These are phyloP conservation scores for Globisporangium barbulae DNA, from an alignment of 352 stramenopile species.

Conservation along the genomic window DNA sequence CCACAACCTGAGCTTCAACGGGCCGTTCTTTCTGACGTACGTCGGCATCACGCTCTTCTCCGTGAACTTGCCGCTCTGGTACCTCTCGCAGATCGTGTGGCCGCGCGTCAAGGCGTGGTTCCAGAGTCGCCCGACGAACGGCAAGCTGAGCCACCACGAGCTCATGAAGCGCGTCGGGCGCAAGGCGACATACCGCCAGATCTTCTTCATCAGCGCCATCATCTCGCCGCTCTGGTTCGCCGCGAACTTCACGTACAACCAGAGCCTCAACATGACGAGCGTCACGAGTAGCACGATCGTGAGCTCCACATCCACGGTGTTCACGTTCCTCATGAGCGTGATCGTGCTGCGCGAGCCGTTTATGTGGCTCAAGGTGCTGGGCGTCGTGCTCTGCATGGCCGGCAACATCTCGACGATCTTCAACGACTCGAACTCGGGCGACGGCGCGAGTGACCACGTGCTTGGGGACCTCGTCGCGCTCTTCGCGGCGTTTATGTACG, in stretches of 20 bases:
- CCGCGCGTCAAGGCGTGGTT: slow-evolving; percentile 36
- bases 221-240: slow-evolving; percentile 94
- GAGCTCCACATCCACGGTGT: slow-evolving; percentile 91
- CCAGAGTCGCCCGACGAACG: slow-evolving; percentile 29
- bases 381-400: slow-evolving; percentile 85
- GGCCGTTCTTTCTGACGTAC: slow-evolving; percentile 89
- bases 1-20: slow-evolving; percentile 80
- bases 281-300: slow-evolving; percentile 96
- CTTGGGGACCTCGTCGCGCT: slow-evolving; percentile 69
- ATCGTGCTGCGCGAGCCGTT: slow-evolving; percentile 82
- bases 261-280: slow-evolving; percentile 89
- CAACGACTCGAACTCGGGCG: slow-evolving; percentile 55
- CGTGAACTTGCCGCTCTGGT: slow-evolving; percentile 79
- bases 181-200: slow-evolving; percentile 42
- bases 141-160: slow-evolving; percentile 34
- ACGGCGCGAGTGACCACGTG: slow-evolving; percentile 32
- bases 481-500: slow-evolving; percentile 89
- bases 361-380: slow-evolving; percentile 78
- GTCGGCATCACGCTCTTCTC: slow-evolving; percentile 85
- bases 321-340: slow-evolving; percentile 91
- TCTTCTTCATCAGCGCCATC: slow-evolving; percentile 39
- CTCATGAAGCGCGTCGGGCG: slow-evolving; percentile 26
- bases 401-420: slow-evolving; percentile 88
- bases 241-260: slow-evolving; percentile 95
- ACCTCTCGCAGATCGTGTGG: slow-evolving; percentile 49